phyloP scores from a whole-genome alignment of 106 monocot genomes.

The Gastrodia elata region DNA sequence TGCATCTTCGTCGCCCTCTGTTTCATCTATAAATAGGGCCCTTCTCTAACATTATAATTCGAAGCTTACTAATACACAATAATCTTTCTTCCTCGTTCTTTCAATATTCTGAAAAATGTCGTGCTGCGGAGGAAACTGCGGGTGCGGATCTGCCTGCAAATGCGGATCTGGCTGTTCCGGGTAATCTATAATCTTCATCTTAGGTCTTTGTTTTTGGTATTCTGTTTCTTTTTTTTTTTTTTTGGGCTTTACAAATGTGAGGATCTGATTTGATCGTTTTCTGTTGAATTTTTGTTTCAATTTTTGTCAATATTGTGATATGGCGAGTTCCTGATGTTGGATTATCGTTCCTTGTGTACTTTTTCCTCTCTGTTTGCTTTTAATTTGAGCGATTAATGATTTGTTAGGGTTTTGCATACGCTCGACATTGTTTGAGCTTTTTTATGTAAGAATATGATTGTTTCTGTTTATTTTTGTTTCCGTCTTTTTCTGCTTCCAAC shows the following conservation, averaged over 20 bases:
- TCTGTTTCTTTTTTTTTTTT: neutral
- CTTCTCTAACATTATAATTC: neutral
- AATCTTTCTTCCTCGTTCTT: neutral
- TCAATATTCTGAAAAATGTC: conserved; percentile 19
- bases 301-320: neutral
- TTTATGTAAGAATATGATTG: neutral
- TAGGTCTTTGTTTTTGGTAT: too few relatives aligned
- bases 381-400: neutral
- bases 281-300: neutral
- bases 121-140: conserved; percentile 61
- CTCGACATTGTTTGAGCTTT: neutral
- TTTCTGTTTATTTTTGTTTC: neutral
- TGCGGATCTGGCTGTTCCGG: conserved; percentile 52
- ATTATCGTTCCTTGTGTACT: neutral
- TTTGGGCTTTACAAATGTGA: neutral
- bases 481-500: neutral
- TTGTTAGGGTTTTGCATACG: neutral
- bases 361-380: neutral
- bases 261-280: neutral
- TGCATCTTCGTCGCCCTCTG: neutral
- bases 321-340: neutral
- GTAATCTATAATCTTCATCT: too few relatives aligned
- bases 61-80: too few relatives aligned
- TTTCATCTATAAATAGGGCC: neutral
- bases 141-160: conserved; percentile 44